These are phyloP conservation scores for Erucastrum elatum DNA, from an alignment of 345 rosid species.

Conservation along the genomic window DNA sequence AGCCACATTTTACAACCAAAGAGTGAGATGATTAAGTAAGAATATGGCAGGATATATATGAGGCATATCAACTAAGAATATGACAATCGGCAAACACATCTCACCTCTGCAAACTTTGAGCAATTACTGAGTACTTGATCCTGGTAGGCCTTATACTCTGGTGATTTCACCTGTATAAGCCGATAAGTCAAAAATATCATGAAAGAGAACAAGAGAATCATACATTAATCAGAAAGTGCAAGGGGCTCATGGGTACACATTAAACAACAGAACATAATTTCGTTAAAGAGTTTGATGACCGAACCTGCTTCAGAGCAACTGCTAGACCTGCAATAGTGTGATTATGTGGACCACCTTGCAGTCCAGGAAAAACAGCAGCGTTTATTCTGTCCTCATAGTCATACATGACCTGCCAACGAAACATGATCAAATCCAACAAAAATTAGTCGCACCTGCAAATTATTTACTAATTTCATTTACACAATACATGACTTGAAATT, in stretches of 20 bases:
- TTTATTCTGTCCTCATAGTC: constrained; percentile 85
- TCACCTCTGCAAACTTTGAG: constrained; percentile 76
- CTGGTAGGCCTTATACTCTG: constrained; percentile 89
- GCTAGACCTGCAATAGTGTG: constrained; percentile 92
- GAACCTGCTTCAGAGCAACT: constrained; percentile 89
- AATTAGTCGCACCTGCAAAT: neutral
- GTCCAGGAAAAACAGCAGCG: constrained; percentile 93
- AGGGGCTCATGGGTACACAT: constrained; percentile 7
- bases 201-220: neutral
- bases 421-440: neutral
- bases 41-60: neutral
- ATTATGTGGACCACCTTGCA: constrained; percentile 98
- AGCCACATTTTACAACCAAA: constrained; percentile 23
- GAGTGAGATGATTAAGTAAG: constrained; percentile 4
- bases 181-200: constrained; percentile 23
- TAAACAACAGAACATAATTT: neutral
- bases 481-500: neutral
- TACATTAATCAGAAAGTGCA: neutral
- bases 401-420: constrained; percentile 67
- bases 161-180: constrained; percentile 51
- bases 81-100: neutral
- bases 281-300: neutral
- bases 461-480: neutral
- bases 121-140: constrained; percentile 85
- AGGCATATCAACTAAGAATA: constrained; percentile 12